phyloP scores from a whole-genome alignment of 495 filamentous ascomycete species.

The Daldinia decipiens region DNA sequence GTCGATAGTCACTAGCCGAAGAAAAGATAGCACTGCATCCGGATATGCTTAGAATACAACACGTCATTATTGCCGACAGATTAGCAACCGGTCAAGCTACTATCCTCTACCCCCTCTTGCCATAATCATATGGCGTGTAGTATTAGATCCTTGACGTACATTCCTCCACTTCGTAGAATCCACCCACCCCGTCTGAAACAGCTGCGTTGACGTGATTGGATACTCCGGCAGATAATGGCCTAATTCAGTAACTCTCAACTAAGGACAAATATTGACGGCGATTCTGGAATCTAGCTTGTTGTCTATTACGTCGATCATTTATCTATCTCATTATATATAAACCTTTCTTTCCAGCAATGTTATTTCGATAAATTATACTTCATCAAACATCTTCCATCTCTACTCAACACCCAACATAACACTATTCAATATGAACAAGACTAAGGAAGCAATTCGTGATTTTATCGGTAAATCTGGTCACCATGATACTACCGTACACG shows the following conservation, averaged over 20 bases:
- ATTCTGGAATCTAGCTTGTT: neutral
- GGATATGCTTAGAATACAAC: neutral
- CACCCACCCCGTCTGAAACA: neutral
- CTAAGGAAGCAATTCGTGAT: constrained; percentile 63
- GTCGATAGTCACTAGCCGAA: neutral
- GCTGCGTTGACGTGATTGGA: constrained; percentile 22
- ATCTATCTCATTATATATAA: constrained; percentile 22
- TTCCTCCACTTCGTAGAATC: constrained; percentile 7
- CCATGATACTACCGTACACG: constrained; percentile 70
- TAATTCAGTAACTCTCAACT: constrained; percentile 10
- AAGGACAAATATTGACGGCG: neutral
- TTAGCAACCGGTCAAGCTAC: neutral
- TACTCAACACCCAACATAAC: constrained; percentile 24
- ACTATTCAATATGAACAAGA: constrained; percentile 62
- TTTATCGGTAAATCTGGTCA: constrained; percentile 67
- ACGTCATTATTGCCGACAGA: neutral
- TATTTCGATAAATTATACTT: too few relatives aligned
- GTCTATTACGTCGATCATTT: constrained; percentile 31
- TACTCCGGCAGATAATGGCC: neutral
- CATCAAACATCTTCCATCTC: neutral
- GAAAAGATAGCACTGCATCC: neutral
- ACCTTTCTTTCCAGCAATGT: constrained; percentile 13
- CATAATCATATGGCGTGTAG: constrained; percentile 1
- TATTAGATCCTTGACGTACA: constrained; percentile 13
- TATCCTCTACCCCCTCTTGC: neutral